A percentile compares a stretch with the other conserved stretches of the same genome.
Evolutionary conservation across 2,329 filamentous ascomycete genomes (phyloP).

Genomic region (Zelopaecilomyces penicillatus): DNA sequence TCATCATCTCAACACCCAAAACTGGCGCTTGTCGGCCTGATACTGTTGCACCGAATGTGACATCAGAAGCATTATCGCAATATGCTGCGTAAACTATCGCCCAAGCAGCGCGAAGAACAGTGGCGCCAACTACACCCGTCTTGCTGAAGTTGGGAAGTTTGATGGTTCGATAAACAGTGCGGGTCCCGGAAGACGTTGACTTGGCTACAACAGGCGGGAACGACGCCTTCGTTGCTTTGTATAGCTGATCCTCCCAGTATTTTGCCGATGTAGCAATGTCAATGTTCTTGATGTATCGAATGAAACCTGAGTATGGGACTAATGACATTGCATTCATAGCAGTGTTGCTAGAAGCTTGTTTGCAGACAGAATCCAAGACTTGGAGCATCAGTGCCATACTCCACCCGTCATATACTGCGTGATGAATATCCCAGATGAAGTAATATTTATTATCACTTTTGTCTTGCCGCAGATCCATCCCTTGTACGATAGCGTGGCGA

Average conservation of each 20-base stretch:
- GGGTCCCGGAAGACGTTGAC: not conserved
- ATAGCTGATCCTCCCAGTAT: not conserved
- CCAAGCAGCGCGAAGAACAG: conserved; percentile 8
- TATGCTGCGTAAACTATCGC: not conserved
- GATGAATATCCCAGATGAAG: not conserved
- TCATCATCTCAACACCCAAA: not conserved
- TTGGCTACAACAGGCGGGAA: not conserved
- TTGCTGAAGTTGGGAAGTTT: not conserved
- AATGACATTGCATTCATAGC: not conserved
- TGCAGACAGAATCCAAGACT: not conserved
- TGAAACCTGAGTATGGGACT: not conserved
- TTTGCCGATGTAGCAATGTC: not conserved
- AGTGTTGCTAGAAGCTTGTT: not conserved
- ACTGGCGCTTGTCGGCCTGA: conserved; percentile 7
- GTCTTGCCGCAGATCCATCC: no score
- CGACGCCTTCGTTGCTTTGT: not conserved
- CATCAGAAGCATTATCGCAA: conserved; percentile 6
- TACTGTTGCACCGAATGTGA: conserved; percentile 7
- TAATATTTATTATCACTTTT: no score
- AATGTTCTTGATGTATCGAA: not conserved
- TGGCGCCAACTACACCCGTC: not conserved
- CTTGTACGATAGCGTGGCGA: no score
- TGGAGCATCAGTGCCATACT: not conserved
- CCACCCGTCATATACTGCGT: not conserved
- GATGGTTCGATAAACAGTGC: not conserved